Evolutionary conservation across 139 green algal genomes (phyloP), one percentile per base, ranked within the genome.

Genomic region (Closterium sp.): DNA sequence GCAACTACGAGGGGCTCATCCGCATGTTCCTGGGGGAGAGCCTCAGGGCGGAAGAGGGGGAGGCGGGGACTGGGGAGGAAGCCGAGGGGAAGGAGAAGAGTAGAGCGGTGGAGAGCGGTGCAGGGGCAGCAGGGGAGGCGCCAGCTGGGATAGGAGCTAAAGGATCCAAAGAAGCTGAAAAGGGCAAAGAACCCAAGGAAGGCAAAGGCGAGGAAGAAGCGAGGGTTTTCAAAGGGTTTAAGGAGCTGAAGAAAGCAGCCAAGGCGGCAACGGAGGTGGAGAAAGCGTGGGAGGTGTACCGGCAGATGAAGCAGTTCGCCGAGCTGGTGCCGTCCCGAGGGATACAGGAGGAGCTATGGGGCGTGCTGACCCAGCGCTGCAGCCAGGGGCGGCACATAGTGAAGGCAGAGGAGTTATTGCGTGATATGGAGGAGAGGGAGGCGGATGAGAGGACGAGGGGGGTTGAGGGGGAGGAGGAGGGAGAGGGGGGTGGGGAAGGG

Each of bases 261-360:
- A 76, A 76, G 12, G 55, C 55, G 12, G 55, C 55, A 12, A 19
- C 55, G 25, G 55, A 76, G 55, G 55, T 76, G 55, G 55, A 76
- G 55, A 76, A 19, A 19, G 55, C 16, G 23, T 76, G 55, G 55
- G 55, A 76, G 55, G 55, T 76, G 12, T 91, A 91, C 36, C 25
- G 84, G 25, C 89, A 55, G 36, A 91, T 91, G 89, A 89, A 89
- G 31, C 89, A 89, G 31, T 91, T 91, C 28, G 89, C 66, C 0
- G 89, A 34, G 25, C 64, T 34, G 4, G 36, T n/a, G 23, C 89
- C 89, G 34, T 43, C 25, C 28, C 23, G 16, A 21, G 89, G 6
- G 2, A 2, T 91, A 30, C 36, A 86, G 84, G 28, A 88, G 34
- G n/a, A 31, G 33, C 1, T 91, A 0, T 91, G 89, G 23, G 38